A percentile compares a stretch with the other conserved stretches of the same genome.
phyloP scores from a whole-genome alignment of 352 stramenopile species.

The Phytophthora uliginosa region DNA sequence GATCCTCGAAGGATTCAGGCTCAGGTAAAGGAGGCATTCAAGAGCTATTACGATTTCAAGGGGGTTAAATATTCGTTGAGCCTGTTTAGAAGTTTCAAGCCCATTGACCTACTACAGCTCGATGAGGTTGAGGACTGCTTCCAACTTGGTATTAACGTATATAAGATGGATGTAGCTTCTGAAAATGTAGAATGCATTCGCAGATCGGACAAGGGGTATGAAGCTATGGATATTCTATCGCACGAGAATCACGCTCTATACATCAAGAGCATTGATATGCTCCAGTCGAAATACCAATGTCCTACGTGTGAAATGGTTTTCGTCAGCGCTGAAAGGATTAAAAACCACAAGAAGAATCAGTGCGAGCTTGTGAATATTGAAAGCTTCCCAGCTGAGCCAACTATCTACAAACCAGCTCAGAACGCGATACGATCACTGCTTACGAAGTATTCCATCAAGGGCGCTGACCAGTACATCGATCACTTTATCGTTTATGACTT shows the following conservation, averaged over 20 bases:
- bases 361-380: no score
- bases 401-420: neutral
- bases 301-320: constrained; percentile 2
- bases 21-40: constrained; percentile 1
- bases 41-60: neutral
- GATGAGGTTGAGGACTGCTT: constrained; percentile 12
- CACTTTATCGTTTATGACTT: constrained; percentile 22
- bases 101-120: constrained; percentile 19
- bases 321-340: constrained; percentile 12
- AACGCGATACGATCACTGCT: constrained; percentile 21
- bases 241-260: constrained; percentile 2
- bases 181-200: constrained; percentile 1
- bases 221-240: constrained; percentile 8
- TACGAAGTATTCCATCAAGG: constrained; percentile 23
- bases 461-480: constrained; percentile 10
- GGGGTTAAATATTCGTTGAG: neutral
- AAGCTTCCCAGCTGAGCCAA: no score
- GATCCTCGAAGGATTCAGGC: neutral
- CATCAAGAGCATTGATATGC: neutral
- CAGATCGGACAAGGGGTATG: neutral
- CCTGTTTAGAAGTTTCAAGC: constrained; percentile 1
- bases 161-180: constrained; percentile 3
- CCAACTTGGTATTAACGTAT: constrained; percentile 7
- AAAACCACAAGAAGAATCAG: neutral
- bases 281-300: constrained; percentile 17